Evolutionary conservation across 129 eudicot genomes (phyloP).

Genomic region (Flaveria ramosissima): DNA sequence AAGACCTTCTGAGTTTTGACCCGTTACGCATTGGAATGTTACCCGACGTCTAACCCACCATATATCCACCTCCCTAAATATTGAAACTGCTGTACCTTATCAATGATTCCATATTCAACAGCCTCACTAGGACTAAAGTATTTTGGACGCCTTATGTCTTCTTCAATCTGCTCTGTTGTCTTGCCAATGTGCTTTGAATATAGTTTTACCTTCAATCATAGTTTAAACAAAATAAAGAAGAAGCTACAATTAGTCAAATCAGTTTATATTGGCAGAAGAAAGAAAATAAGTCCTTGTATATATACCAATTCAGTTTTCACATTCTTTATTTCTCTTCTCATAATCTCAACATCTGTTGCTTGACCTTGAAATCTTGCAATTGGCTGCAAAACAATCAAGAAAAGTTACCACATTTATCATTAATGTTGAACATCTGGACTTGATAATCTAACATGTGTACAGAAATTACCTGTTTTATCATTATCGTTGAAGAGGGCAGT

Average conservation of each 20-base stretch:
- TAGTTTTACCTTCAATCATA: constrained; percentile 64
- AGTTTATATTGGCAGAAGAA: neutral
- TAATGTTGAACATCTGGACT: neutral
- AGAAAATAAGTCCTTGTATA: neutral
- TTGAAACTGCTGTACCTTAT: constrained; percentile 58
- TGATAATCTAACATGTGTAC: neutral
- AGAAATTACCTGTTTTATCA: constrained; percentile 78
- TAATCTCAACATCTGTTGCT: constrained; percentile 80
- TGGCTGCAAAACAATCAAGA: constrained; percentile 61
- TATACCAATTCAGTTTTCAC: constrained; percentile 56
- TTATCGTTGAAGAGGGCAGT: constrained; percentile 87
- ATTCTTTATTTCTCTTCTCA: constrained; percentile 63
- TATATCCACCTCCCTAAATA: neutral
- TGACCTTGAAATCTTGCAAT: constrained; percentile 87
- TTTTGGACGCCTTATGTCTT: constrained; percentile 86
- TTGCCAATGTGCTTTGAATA: constrained; percentile 70
- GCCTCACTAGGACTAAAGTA: constrained; percentile 98
- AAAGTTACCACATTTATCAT: neutral
- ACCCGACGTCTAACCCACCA: neutral
- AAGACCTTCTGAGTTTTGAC: constrained; percentile 2
- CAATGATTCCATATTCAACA: constrained; percentile 95
- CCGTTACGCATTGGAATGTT: neutral
- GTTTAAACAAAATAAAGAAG: too few relatives aligned
- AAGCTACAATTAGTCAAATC: neutral
- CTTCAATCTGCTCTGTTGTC: constrained; percentile 75